phyloP scores from a whole-genome alignment of 768 basidiomycete species.

The Agrocybe praecox region DNA sequence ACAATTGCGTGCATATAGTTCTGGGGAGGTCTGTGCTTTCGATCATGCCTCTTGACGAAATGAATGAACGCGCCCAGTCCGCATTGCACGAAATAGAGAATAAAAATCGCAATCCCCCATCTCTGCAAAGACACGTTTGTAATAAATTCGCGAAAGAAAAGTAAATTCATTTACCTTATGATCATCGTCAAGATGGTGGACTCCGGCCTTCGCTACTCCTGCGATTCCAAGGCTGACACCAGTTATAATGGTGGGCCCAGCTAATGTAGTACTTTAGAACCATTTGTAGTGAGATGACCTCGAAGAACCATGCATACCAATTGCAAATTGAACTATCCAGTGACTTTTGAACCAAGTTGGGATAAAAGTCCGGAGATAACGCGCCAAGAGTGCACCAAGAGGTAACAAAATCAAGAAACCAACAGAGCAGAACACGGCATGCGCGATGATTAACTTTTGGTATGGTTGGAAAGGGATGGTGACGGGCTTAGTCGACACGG shows the following conservation, averaged over 20 bases:
- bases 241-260: constrained; percentile 42
- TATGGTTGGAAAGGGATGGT: constrained; percentile 41
- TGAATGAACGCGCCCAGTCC: constrained; percentile 55
- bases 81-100: constrained; percentile 52
- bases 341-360: constrained; percentile 55
- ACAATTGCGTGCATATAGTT: constrained; percentile 62
- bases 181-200: constrained; percentile 39
- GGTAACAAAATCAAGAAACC: constrained; percentile 59
- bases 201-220: constrained; percentile 35
- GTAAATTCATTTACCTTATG: constrained; percentile 43
- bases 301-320: constrained; percentile 36
- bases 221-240: constrained; percentile 48
- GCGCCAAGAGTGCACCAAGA: constrained; percentile 52
- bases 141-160: not conserved
- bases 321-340: constrained; percentile 47
- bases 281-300: not conserved
- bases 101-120: constrained; percentile 52
- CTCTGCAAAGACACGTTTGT: constrained; percentile 33
- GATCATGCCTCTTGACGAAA: constrained; percentile 45
- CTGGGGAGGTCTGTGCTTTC: constrained; percentile 43
- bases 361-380: constrained; percentile 52
- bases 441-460: constrained; percentile 55
- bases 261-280: constrained; percentile 27
- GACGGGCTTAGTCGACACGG: constrained; percentile 16
- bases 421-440: constrained; percentile 51